Conservation (phyloP, 495 filamentous ascomycete species). For the Podospora anserina region DNA sequence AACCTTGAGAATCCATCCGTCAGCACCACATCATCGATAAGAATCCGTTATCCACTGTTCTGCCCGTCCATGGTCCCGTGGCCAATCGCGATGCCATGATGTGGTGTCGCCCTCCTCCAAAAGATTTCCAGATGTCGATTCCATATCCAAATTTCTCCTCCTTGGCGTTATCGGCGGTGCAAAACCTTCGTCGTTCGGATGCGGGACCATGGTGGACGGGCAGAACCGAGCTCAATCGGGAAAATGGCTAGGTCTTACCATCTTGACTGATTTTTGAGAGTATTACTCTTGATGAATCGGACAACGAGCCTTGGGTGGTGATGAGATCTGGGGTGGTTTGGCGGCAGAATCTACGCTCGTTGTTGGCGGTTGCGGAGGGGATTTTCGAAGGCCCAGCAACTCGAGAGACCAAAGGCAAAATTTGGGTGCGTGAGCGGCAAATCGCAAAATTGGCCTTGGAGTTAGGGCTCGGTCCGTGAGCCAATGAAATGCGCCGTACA, state of each 20-base stretch:
- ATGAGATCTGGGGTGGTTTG: conserved; percentile 40
- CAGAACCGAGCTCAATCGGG: conserved; percentile 25
- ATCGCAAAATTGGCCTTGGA: conserved; percentile 27
- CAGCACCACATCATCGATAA: conserved; percentile 31
- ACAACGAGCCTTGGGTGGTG: conserved; percentile 48
- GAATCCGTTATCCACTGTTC: not conserved
- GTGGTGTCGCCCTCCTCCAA: not conserved
- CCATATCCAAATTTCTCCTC: conserved; percentile 1
- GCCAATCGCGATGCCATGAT: not conserved
- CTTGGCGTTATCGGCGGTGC: conserved; percentile 12
- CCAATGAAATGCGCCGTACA: conserved; percentile 25
- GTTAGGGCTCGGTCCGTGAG: conserved; percentile 31
- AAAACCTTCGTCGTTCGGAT: conserved; percentile 17
- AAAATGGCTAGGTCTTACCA: conserved; percentile 48
- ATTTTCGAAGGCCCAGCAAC: conserved; percentile 33
- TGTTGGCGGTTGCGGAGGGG: conserved; percentile 39
- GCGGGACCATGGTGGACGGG: conserved; percentile 13
- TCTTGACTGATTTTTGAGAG: conserved; percentile 49
- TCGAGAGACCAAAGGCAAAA: conserved; percentile 35
- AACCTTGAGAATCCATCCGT: conserved; percentile 62
- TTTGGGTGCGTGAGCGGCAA: conserved; percentile 37
- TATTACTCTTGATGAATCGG: conserved; percentile 33
- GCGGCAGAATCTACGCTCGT: conserved; percentile 45
- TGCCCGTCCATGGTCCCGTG: not conserved
- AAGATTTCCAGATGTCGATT: not conserved